Evolutionary conservation across 2,329 filamentous ascomycete species (phyloP).

Genomic region (Botrytis cinerea): DNA sequence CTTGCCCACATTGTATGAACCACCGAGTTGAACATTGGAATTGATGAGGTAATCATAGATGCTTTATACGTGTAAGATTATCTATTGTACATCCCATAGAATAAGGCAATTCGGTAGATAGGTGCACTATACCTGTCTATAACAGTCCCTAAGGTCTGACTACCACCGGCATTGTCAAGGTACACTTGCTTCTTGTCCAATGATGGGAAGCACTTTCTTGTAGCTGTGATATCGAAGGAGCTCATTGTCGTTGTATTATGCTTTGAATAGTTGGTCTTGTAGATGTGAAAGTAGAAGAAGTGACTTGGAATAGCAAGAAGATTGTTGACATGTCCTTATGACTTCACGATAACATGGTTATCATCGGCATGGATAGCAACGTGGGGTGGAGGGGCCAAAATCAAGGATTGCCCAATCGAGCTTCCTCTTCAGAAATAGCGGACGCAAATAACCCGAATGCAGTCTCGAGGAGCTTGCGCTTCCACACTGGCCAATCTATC

Average conservation of each 20-base stretch:
- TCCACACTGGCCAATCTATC: background rate
- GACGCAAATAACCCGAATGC: background rate
- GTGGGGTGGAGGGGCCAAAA: constrained; percentile 19
- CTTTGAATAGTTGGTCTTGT: background rate
- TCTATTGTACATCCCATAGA: background rate
- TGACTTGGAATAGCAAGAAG: background rate
- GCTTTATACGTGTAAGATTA: constrained; percentile 43
- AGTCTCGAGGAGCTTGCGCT: background rate
- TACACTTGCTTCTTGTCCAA: constrained; percentile 67
- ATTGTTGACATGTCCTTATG: constrained; percentile 4
- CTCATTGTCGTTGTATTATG: constrained; percentile 31
- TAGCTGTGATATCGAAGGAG: constrained; percentile 55
- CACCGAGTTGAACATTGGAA: constrained; percentile 75
- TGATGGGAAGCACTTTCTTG: constrained; percentile 67
- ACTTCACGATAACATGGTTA: constrained; percentile 11
- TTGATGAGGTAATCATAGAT: constrained; percentile 66
- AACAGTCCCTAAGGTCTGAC: constrained; percentile 67
- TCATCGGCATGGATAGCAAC: constrained; percentile 1
- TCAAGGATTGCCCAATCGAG: constrained; percentile 6
- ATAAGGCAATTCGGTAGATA: background rate
- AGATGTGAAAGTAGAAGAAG: background rate
- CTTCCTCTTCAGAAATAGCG: constrained; percentile 24
- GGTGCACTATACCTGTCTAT: constrained; percentile 56
- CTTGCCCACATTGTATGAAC: constrained; percentile 63
- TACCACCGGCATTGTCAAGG: constrained; percentile 78